Base-by-base conservation (phyloP, 306 rosid genomes). In the Boehmeria nivea region DNA sequence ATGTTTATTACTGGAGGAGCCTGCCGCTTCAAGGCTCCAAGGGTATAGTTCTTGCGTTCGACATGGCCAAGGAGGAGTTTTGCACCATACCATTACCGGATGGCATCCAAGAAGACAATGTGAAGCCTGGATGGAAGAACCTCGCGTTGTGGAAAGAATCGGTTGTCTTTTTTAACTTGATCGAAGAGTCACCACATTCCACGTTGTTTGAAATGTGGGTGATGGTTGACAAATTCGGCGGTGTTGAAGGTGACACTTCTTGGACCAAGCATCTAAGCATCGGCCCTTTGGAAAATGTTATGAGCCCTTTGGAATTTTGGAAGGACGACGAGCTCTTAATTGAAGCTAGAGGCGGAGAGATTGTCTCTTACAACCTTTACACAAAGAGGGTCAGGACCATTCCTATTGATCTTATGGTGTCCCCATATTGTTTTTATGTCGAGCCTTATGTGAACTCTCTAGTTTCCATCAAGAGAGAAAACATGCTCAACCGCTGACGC, bases 221-320 rank as follows among this genome's bases (percentile, higher is more conserved):
- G 21, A 54, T 18, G 60, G 12, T 17, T 19, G 17, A 5, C 26
- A n/a, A n/a, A n/a, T n/a, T n/a, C n/a, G n/a, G n/a, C n/a, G 55
- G 34, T 22, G 55, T 3, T 27, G 56, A 25, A 23, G n/a, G n/a
- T n/a, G n/a, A n/a, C n/a, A n/a, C n/a, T n/a, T n/a, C n/a, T n/a
- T 54, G 44, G 59, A 19, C 16, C 14, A 36, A 54, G 12, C 59
- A 33, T 36, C 25, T 9, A 3, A 33, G 1, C 0, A n/a, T 40
- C 15, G 33, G 25, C 18, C 38, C 62, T 1, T 20, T 37, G 17
- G 50, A 7, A 14, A 16, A 37, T 10, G 8, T 40, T 7, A 33
- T 22, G 17, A 20, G 19, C 13, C 63, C 63, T 5, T 1, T 43
- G 49, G 39, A 18, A 43, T 56, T 56, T 56, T 56, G 64, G 64